Evolutionary conservation across 345 rosid genomes (phyloP), one percentile per base, ranked within the genome.

Genomic region (Boechera divaricarpa): DNA sequence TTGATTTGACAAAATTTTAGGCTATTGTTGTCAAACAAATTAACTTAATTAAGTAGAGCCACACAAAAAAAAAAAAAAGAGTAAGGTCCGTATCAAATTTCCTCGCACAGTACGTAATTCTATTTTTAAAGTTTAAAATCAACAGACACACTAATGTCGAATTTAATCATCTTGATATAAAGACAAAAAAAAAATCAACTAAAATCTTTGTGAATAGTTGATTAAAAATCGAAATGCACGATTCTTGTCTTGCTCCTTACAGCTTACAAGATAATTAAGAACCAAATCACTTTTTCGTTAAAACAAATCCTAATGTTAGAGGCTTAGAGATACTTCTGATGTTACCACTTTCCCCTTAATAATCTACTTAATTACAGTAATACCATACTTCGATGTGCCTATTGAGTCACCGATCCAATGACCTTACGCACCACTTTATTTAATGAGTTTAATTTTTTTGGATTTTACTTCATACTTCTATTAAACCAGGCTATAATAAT

Each of bases 241-340:
- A 61, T 69, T 76, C 80, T 53, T 69, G 64, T 69, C 75, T 63
- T 77, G 51, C 75, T 53, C 80, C 69, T 76, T 44, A 69, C 80
- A 76, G 64, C 70, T 76, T 76, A 69, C 61, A 59, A 48, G 67
- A 35, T 67, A 31, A 75, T 67, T 67, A 59, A 49, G 26, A 67
- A 75, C 53, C 61, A 62, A 63, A 16, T 10, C 44, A 63, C 54
- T 6, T 48, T 67, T 67, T 29, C 45, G 35, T 59, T 67, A 16
- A 38, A 32, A 51, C 73, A 67, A 75, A 75, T 59, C 61, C 58
- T 57, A 67, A 56, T 55, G 47, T 59, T 44, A 5, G 45, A 49
- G 67, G 7, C 18, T 58, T 59, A 32, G 35, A 57, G 44, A 26
- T 72, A 38, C 16, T 35, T 60, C 3, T 51, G 11, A 60, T 52